These are phyloP conservation scores for Cytospora paraplurivora DNA, from an alignment of 2,329 filamentous ascomycete species.

Conservation along the genomic window DNA sequence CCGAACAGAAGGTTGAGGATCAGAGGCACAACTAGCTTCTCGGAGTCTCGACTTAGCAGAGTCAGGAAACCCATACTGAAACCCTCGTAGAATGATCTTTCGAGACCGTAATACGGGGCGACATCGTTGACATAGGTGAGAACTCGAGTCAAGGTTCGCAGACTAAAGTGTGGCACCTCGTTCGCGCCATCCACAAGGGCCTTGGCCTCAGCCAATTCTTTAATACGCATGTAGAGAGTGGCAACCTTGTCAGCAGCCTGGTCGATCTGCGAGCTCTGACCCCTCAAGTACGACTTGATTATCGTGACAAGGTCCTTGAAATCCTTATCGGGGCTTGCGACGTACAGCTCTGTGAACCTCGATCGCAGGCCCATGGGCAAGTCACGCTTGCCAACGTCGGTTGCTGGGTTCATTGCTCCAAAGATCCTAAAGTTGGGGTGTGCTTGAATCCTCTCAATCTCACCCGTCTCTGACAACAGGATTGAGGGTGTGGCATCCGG, in stretches of 20 bases:
- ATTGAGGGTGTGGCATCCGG: slow-evolving; percentile 75
- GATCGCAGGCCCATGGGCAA: slow-evolving; percentile 85
- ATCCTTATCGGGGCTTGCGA: slow-evolving; percentile 85
- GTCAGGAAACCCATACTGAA: slow-evolving; percentile 99
- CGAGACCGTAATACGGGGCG: slow-evolving; percentile 78
- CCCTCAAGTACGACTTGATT: slow-evolving; percentile 83
- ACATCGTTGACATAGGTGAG: slow-evolving; percentile 87
- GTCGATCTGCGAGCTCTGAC: slow-evolving; percentile 69
- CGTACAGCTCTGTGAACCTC: slow-evolving; percentile 93
- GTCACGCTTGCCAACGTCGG: slow-evolving; percentile 94
- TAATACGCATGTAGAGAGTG: slow-evolving; percentile 84
- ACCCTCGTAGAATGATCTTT: slow-evolving; percentile 87
- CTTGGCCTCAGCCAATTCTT: slow-evolving; percentile 77
- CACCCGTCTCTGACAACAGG: slow-evolving; percentile 88
- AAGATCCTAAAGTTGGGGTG: slow-evolving; percentile 96
- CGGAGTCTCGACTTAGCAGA: slow-evolving; percentile 79
- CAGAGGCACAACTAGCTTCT: slow-evolving; percentile 74
- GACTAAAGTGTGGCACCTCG: slow-evolving; percentile 94
- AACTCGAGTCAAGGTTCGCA: slow-evolving; percentile 88
- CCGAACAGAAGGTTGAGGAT: slow-evolving; percentile 80
- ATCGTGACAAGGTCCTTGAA: slow-evolving; percentile 84
- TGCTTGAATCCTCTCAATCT: slow-evolving; percentile 84
- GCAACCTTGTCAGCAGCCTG: slow-evolving; percentile 80
- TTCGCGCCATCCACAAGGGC: slow-evolving; percentile 91
- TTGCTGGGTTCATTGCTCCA: slow-evolving; percentile 98